Conservation (phyloP, 1,284 basidiomycete species). For the Phlebopus sp. region DNA sequence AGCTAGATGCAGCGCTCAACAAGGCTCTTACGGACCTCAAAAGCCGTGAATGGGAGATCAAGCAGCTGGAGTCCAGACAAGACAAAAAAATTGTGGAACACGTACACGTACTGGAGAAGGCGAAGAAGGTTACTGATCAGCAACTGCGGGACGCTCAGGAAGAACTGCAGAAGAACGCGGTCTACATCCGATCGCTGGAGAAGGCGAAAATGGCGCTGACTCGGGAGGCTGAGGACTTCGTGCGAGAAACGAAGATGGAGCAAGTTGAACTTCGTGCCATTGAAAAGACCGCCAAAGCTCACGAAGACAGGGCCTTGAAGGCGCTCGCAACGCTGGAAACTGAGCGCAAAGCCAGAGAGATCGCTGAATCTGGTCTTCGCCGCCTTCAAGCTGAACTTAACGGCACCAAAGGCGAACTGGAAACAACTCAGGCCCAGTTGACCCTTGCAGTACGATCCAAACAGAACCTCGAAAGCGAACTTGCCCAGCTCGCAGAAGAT, state of each 20-base stretch:
- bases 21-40: constrained; percentile 79
- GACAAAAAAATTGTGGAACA: constrained; percentile 99
- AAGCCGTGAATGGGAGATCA: constrained; percentile 82
- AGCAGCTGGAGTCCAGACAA: constrained; percentile 81
- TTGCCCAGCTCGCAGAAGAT: constrained; percentile 65
- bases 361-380: constrained; percentile 57
- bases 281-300: constrained; percentile 60
- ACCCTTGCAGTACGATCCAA: constrained; percentile 57
- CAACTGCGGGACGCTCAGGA: constrained; percentile 82
- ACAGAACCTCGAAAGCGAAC: constrained; percentile 64
- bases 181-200: constrained; percentile 82
- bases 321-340: constrained; percentile 60
- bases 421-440: constrained; percentile 54
- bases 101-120: constrained; percentile 95
- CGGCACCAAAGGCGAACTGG: constrained; percentile 48
- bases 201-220: constrained; percentile 76
- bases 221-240: constrained; percentile 84
- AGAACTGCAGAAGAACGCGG: constrained; percentile 70
- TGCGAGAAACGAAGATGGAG: constrained; percentile 73
- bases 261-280: constrained; percentile 63
- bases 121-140: constrained; percentile 93
- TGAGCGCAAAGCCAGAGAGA: constrained; percentile 62
- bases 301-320: constrained; percentile 57
- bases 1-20: constrained; percentile 79
- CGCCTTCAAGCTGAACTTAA: constrained; percentile 62